Evolutionary conservation across 495 filamentous ascomycete species (phyloP).

Genomic region (Xylaria cubensis): DNA sequence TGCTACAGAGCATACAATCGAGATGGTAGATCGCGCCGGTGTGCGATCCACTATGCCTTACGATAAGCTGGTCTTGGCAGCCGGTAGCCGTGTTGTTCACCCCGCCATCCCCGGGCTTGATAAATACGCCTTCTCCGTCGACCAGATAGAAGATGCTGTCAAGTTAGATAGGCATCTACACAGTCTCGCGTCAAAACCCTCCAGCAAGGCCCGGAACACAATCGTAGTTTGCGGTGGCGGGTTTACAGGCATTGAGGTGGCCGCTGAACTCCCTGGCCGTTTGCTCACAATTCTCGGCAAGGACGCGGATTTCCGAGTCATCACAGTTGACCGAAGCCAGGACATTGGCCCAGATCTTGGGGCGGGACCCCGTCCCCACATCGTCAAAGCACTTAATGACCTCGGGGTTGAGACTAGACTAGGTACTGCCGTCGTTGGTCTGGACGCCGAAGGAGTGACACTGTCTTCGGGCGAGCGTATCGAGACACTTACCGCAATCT

Average conservation of each 20-base stretch:
- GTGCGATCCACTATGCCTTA: conserved; percentile 32
- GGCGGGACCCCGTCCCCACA: conserved; percentile 27
- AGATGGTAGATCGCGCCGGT: conserved; percentile 26
- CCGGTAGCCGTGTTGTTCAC: conserved; percentile 42
- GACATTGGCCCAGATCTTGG: conserved; percentile 31
- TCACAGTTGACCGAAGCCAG: conserved; percentile 22
- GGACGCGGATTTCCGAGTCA: conserved; percentile 26
- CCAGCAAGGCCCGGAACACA: conserved; percentile 33
- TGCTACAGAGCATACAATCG: conserved; percentile 31
- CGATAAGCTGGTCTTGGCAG: conserved; percentile 44
- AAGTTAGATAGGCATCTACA: conserved; percentile 31
- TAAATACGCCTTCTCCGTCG: conserved; percentile 43
- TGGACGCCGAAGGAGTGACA: conserved; percentile 31
- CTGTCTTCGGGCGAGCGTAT: conserved; percentile 31
- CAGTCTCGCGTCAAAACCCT: conserved; percentile 22
- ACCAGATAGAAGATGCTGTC: conserved; percentile 37
- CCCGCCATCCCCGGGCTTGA: conserved; percentile 38
- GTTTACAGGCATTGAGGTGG: conserved; percentile 37
- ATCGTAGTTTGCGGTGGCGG: conserved; percentile 36
- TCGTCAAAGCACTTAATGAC: conserved; percentile 26
- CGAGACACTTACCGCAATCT: conserved; percentile 33
- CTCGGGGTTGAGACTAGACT: conserved; percentile 27
- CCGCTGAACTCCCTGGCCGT: conserved; percentile 32
- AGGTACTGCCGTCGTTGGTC: conserved; percentile 8
- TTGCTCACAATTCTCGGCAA: conserved; percentile 29